A percentile compares a stretch with the other conserved stretches of the same genome.
These are phyloP conservation scores for Lichtheimia corymbifera DNA, from an alignment of 371 early-diverging fungal genomes.

Conservation along the genomic window DNA sequence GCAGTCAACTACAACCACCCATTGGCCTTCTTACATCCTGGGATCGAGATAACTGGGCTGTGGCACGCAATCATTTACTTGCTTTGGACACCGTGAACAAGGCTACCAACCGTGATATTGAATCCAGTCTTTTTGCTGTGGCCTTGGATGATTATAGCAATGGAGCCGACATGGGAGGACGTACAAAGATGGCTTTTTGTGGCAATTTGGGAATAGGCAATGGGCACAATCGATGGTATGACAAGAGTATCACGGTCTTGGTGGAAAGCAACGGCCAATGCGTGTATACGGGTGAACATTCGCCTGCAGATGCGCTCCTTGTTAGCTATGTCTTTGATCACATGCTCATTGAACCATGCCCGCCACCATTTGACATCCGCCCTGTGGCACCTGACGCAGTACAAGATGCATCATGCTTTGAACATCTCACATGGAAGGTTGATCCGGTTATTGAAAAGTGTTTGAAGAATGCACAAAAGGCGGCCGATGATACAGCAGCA, in stretches of 20 bases:
- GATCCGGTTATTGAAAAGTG: constrained; percentile 42
- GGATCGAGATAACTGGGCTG: constrained; percentile 84
- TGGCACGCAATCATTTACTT: constrained; percentile 62
- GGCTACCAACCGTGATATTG: constrained; percentile 52
- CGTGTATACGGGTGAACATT: constrained; percentile 77
- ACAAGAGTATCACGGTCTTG: constrained; percentile 70
- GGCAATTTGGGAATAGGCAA: constrained; percentile 32
- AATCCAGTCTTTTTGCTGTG: constrained; percentile 73
- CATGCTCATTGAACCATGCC: constrained; percentile 40
- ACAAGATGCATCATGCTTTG: constrained; percentile 3
- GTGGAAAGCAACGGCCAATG: constrained; percentile 66
- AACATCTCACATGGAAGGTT: constrained; percentile 11
- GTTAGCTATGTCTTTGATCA: constrained; percentile 61
- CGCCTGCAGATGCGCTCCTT: constrained; percentile 72
- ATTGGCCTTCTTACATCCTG: constrained; percentile 82
- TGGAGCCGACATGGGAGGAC: constrained; percentile 31
- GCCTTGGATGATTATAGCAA: constrained; percentile 71
- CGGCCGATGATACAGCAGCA: constrained; percentile 50
- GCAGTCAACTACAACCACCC: constrained; percentile 45
- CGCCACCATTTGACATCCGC: constrained; percentile 3
- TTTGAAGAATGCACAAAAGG: constrained; percentile 51
- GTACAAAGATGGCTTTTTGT: constrained; percentile 57
- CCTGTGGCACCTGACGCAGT: neutral
- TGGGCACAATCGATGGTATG: constrained; percentile 89
- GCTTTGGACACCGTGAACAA: constrained; percentile 51